Evolutionary conservation across 1,284 basidiomycete species (phyloP).

Genomic region (Boletus subluridellus): DNA sequence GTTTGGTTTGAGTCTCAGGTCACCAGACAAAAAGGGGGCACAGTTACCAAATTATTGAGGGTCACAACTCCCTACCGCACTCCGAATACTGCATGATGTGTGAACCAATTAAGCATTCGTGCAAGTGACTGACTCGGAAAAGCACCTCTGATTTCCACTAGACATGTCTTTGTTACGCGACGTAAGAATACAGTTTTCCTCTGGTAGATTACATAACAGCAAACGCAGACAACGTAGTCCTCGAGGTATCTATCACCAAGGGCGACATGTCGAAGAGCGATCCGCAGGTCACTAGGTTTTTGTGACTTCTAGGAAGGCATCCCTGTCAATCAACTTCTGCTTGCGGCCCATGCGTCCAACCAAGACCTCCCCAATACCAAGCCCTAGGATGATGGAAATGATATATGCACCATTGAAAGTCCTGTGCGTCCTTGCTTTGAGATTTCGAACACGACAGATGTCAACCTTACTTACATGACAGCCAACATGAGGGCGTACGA

Average conservation of each 20-base stretch:
- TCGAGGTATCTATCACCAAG: not conserved
- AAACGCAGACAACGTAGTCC: not conserved
- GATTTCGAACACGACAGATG: not conserved
- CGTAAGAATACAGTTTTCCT: not conserved
- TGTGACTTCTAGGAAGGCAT: not conserved
- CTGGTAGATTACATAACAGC: not conserved
- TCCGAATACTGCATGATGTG: not conserved
- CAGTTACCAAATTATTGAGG: not conserved
- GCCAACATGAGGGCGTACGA: constrained; percentile 65
- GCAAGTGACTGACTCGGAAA: not conserved
- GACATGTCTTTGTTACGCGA: not conserved
- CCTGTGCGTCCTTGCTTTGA: constrained; percentile 41
- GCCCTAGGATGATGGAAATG: constrained; percentile 59
- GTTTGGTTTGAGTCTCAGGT: constrained; percentile 14
- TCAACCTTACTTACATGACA: constrained; percentile 55
- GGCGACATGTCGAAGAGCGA: not conserved
- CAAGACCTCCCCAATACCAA: constrained; percentile 62
- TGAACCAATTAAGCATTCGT: not conserved
- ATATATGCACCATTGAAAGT: constrained; percentile 70
- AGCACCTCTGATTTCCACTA: not conserved
- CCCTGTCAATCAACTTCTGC: constrained; percentile 6
- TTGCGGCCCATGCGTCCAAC: constrained; percentile 53
- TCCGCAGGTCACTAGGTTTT: not conserved
- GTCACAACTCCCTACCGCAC: not conserved
- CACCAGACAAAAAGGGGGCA: too few relatives aligned